Evolutionary conservation across 805 yeast genomes (phyloP).

Genomic region (Candida golubevii): DNA sequence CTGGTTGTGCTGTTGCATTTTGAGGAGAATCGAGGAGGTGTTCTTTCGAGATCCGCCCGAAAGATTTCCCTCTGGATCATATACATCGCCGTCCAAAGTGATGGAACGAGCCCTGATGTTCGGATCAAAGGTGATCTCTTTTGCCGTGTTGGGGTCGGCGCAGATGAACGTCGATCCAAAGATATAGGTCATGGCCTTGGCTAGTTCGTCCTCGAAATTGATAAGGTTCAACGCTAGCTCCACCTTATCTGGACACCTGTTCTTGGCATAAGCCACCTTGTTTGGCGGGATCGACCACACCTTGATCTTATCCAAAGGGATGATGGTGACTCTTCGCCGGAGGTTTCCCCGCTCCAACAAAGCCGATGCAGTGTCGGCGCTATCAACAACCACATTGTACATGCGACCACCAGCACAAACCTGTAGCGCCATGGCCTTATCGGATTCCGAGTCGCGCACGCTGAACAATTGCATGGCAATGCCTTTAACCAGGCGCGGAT

Average conservation of each 20-base stretch:
- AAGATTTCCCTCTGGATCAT: constrained; percentile 93
- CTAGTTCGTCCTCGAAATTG: constrained; percentile 64
- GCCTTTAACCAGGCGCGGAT: constrained; percentile 69
- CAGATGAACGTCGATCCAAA: constrained; percentile 91
- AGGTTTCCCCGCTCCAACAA: constrained; percentile 74
- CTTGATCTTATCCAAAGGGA: constrained; percentile 84
- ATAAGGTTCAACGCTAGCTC: constrained; percentile 84
- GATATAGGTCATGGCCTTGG: constrained; percentile 83
- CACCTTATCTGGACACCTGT: constrained; percentile 77
- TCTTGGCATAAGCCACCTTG: constrained; percentile 61
- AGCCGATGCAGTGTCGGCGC: constrained; percentile 78
- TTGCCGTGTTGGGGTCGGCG: constrained; percentile 82
- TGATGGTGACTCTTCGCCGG: constrained; percentile 79
- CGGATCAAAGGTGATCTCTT: constrained; percentile 82
- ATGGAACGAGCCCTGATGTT: constrained; percentile 75
- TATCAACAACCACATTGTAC: constrained; percentile 88
- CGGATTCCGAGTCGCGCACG: constrained; percentile 50
- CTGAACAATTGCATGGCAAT: constrained; percentile 82
- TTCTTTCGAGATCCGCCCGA: constrained; percentile 88
- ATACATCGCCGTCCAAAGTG: constrained; percentile 88
- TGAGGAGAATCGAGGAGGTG: constrained; percentile 53
- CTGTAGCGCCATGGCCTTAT: constrained; percentile 79
- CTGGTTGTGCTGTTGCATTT: constrained; percentile 61
- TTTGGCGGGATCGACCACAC: constrained; percentile 52
- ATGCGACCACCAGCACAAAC: constrained; percentile 91